These are phyloP conservation scores for Globisporangium sylvaticum DNA, from an alignment of 352 stramenopile species.

Conservation along the genomic window DNA sequence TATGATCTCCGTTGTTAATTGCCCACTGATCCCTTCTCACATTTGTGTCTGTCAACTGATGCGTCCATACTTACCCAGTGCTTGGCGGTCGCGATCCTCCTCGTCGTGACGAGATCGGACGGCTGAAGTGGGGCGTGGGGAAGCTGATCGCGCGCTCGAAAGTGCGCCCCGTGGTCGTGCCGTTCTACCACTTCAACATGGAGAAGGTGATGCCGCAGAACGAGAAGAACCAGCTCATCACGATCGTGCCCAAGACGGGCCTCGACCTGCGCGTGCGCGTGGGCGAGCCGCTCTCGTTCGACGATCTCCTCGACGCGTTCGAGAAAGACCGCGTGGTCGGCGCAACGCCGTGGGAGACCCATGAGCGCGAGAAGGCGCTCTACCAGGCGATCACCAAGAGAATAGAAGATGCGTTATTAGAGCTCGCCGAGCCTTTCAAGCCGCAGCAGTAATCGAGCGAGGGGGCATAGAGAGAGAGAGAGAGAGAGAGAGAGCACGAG, in stretches of 20 bases:
- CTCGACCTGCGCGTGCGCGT: constrained; percentile 57
- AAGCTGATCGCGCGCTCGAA: constrained; percentile 81
- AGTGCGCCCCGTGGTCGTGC: constrained; percentile 69
- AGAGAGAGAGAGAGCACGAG: neutral
- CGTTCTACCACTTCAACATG: constrained; percentile 88
- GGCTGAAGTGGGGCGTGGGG: constrained; percentile 83
- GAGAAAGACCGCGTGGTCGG: constrained; percentile 40
- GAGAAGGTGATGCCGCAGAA: constrained; percentile 85
- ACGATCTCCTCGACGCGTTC: constrained; percentile 75
- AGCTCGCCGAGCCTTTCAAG: constrained; percentile 34
- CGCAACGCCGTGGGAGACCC: constrained; percentile 46
- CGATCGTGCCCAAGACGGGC: constrained; percentile 47
- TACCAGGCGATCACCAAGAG: constrained; percentile 84
- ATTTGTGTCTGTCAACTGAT: neutral
- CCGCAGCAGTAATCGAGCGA: constrained; percentile 1
- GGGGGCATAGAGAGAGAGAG: neutral
- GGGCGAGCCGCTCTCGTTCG: constrained; percentile 75
- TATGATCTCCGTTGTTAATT: neutral
- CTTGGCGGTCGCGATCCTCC: constrained; percentile 64
- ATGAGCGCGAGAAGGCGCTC: constrained; percentile 60
- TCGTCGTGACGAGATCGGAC: constrained; percentile 64
- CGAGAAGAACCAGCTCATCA: constrained; percentile 66
- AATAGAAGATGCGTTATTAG: constrained; percentile 75
- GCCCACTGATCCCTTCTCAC: neutral
- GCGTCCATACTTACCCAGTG: constrained; percentile 22